A percentile compares a stretch with the other conserved stretches of the same genome.
Evolutionary conservation across 2,329 filamentous ascomycete species (phyloP).

Genomic region (Aspergillus brasiliensis): DNA sequence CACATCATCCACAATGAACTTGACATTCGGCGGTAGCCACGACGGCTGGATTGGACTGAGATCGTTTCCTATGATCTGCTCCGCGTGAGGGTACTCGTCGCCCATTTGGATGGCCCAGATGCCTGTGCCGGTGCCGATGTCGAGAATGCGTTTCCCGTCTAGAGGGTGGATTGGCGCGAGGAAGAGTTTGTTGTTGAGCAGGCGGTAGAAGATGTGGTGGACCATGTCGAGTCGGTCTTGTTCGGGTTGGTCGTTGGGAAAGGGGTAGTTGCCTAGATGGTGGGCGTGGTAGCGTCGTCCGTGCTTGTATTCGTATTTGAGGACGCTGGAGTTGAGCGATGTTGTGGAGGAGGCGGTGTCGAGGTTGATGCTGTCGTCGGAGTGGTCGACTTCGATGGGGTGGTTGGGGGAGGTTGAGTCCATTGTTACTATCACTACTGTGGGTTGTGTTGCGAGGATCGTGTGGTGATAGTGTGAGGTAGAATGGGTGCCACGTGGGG

Average conservation of each 20-base stretch:
- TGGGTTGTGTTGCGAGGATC: not conserved
- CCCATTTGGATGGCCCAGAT: constrained; percentile 41
- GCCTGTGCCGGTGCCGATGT: constrained; percentile 44
- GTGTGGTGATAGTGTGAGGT: not conserved
- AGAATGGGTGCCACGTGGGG: too few species aligned
- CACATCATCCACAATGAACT: constrained; percentile 39
- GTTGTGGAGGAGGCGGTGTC: not conserved
- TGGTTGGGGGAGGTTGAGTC: not conserved
- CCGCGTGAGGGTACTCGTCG: constrained; percentile 39
- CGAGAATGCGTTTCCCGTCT: constrained; percentile 34
- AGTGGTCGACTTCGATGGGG: constrained; percentile 6
- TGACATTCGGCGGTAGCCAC: constrained; percentile 42
- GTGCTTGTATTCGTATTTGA: constrained; percentile 21
- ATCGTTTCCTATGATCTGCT: constrained; percentile 49
- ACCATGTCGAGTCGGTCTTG: constrained; percentile 40
- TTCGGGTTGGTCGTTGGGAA: constrained; percentile 40
- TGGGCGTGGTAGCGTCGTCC: constrained; percentile 33
- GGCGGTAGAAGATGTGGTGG: constrained; percentile 41
- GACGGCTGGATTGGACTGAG: constrained; percentile 46
- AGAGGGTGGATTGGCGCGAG: constrained; percentile 40
- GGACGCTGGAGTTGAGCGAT: constrained; percentile 14
- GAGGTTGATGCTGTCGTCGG: constrained; percentile 2
- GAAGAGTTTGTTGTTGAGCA: constrained; percentile 38
- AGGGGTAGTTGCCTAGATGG: constrained; percentile 32
- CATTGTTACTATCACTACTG: not conserved